These are phyloP conservation scores for Arthroderma sp. DNA, from an alignment of 2,329 filamentous ascomycete species.

Conservation along the genomic window DNA sequence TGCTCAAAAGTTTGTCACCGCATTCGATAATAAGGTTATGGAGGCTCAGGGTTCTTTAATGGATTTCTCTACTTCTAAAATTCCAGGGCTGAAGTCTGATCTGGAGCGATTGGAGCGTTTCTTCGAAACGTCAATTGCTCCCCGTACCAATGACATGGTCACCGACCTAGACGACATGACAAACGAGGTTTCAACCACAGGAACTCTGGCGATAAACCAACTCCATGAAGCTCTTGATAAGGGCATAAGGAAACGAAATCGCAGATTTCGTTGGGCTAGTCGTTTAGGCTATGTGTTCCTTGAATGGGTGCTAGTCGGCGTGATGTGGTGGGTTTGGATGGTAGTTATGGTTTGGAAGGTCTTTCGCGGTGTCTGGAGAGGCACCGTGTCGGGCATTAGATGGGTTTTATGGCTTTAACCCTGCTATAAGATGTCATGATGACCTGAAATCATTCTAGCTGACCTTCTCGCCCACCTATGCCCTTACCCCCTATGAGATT, in stretches of 20 bases:
- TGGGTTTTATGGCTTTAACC: constrained; percentile 73
- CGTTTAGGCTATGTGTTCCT: constrained; percentile 66
- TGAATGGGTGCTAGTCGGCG: constrained; percentile 75
- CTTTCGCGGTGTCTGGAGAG: constrained; percentile 49
- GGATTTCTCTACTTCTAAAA: constrained; percentile 33
- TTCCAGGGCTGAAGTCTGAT: constrained; percentile 31
- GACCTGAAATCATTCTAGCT: no score
- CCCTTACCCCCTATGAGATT: no score
- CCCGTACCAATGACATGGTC: constrained; percentile 52
- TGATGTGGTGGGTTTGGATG: constrained; percentile 93
- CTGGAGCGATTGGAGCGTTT: constrained; percentile 33
- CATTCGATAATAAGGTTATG: constrained; percentile 33
- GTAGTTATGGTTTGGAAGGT: constrained; percentile 65
- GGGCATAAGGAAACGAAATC: constrained; percentile 57
- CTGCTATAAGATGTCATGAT: no score
- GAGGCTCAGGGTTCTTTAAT: constrained; percentile 33
- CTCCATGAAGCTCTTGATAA: constrained; percentile 61
- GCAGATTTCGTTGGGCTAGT: constrained; percentile 62
- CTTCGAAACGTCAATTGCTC: constrained; percentile 38
- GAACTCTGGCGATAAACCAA: constrained; percentile 67
- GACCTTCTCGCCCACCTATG: no score
- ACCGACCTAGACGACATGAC: constrained; percentile 71
- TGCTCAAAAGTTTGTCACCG: constrained; percentile 36
- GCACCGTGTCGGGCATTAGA: constrained; percentile 45
- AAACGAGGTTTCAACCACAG: constrained; percentile 60